Evolutionary conservation across 768 basidiomycete species (phyloP), one percentile per base, ranked within the genome.

Genomic region (Tylopilus plumbeoviolaceoides): DNA sequence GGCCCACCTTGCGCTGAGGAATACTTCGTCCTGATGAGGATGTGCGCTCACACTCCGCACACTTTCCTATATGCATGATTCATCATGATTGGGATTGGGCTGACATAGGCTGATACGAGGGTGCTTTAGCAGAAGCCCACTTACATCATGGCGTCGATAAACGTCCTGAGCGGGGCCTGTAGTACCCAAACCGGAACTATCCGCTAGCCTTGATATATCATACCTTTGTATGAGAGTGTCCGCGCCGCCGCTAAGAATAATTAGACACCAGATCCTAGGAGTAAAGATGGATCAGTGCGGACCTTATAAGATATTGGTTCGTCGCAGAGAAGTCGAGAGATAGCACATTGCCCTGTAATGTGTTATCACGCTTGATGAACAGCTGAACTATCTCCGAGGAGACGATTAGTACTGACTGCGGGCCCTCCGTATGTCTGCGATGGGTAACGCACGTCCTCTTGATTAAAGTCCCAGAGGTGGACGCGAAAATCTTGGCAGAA

Each of bases 261-360:
- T 53, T 47, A 17, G 46, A 35, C 48, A 44, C 48, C 5, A 6
- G 49, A 49, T 51, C 51, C 38, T 54, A 52, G 38, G 46, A 39
- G 49, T 47, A 31, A 4, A 58, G 63, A 58, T 18, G 47, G 50
- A 28, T 57, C 59, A 44, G 21, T 28, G 73, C 86, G 64, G 54
- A 89, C 88, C 82, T 82, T 63, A 79, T 80, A 39, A 90, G 63
- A 61, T 76, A 83, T 47, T 75, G 77, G 60, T 85, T 86, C 20
- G 75, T 75, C 0, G 83, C 77, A 7, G 88, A 89, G 70, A 91
- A 89, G 44, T 79, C 79, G 28, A 91, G 71, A 17, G 80, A 77
- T 65, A 91, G 82, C 33, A 90, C 78, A 58, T 89, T 89, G 39
- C 75, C 77, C 89, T 91, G 57, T 10, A 47, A 38, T 49, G 51